A percentile compares a stretch with the other conserved stretches of the same genome.
These are phyloP conservation scores for Taiozyma sp. DNA, from an alignment of 1,139 yeast genomes.

Conservation along the genomic window DNA sequence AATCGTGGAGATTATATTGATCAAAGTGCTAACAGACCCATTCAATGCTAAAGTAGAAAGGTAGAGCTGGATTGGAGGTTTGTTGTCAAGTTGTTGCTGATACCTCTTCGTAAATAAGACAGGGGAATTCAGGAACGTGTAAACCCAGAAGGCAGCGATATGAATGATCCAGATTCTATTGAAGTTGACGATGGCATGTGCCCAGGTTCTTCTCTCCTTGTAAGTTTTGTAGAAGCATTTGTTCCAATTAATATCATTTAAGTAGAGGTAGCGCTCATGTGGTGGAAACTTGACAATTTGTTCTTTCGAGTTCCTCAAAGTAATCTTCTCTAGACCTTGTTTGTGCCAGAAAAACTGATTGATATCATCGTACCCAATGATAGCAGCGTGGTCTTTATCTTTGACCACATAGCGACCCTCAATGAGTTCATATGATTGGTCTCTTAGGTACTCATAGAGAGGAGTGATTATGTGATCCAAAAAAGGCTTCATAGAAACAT, in stretches of 20 bases:
- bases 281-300: slow-evolving; percentile 40
- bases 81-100: slow-evolving; percentile 38
- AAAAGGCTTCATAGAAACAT: slow-evolving; percentile 29
- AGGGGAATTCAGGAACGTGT: slow-evolving; percentile 49
- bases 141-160: slow-evolving; percentile 55
- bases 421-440: slow-evolving; percentile 40
- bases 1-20: slow-evolving; percentile 38
- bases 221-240: slow-evolving; percentile 51
- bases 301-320: slow-evolving; percentile 32
- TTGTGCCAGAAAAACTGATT: slow-evolving; percentile 60
- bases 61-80: slow-evolving; percentile 42
- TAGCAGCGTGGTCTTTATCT: slow-evolving; percentile 49
- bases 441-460: slow-evolving; percentile 50
- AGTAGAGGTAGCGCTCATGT: slow-evolving; percentile 39
- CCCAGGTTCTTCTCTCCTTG: slow-evolving; percentile 55
- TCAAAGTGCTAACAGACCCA: slow-evolving; percentile 42
- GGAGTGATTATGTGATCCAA: slow-evolving; percentile 69
- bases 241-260: slow-evolving; percentile 45
- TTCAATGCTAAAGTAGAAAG: slow-evolving; percentile 48
- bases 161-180: slow-evolving; percentile 63
- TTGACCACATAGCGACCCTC: slow-evolving; percentile 37
- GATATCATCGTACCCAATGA: slow-evolving; percentile 61
- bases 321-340: slow-evolving; percentile 42
- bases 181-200: slow-evolving; percentile 51
- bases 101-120: slow-evolving; percentile 50